Evolutionary conservation across 768 basidiomycete genomes (phyloP).

Genomic region (Tylopilus rubrobrunneus): DNA sequence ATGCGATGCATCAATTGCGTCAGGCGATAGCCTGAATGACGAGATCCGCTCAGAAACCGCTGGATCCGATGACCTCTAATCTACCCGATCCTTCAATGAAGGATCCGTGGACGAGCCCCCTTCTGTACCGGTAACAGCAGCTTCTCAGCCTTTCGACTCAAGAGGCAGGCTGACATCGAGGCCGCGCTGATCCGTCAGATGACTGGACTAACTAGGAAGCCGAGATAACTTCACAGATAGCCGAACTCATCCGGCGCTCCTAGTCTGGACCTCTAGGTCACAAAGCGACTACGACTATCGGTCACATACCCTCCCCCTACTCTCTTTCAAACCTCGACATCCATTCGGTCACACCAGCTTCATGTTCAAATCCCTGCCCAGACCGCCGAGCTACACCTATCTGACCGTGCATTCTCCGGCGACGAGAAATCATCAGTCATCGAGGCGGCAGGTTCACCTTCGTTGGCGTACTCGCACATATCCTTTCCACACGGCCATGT

Average conservation of each 20-base stretch:
- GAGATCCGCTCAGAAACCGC: slow-evolving; percentile 55
- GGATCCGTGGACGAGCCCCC: slow-evolving; percentile 29
- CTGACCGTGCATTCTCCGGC: slow-evolving; percentile 12
- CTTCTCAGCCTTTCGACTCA: slow-evolving; percentile 9
- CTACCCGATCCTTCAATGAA: slow-evolving; percentile 63
- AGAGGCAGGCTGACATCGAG: slow-evolving; percentile 27
- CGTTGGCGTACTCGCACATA: slow-evolving; percentile 15
- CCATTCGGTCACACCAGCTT: slow-evolving; percentile 30
- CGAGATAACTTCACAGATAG: slow-evolving; percentile 28
- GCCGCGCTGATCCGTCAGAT: slow-evolving; percentile 6
- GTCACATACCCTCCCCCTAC: slow-evolving; percentile 43
- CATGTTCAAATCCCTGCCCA: slow-evolving; percentile 30
- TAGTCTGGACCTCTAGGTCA: slow-evolving; percentile 41
- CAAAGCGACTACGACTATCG: slow-evolving; percentile 34
- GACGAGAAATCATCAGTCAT: slow-evolving; percentile 4
- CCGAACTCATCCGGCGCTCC: slow-evolving; percentile 41
- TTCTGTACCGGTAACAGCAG: slow-evolving; percentile 9
- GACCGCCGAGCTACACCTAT: slow-evolving; percentile 31
- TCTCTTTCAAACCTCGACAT: slow-evolving; percentile 43
- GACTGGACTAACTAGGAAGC: slow-evolving; percentile 4
- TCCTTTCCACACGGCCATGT: slow-evolving; percentile 44
- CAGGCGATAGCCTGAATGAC: slow-evolving; percentile 63
- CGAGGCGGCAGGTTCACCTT: slow-evolving; percentile 8
- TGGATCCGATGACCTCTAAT: slow-evolving; percentile 68
- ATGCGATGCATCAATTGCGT: slow-evolving; percentile 45